phyloP scores from a whole-genome alignment of 768 basidiomycete genomes.

The Podaxis rugospora region DNA sequence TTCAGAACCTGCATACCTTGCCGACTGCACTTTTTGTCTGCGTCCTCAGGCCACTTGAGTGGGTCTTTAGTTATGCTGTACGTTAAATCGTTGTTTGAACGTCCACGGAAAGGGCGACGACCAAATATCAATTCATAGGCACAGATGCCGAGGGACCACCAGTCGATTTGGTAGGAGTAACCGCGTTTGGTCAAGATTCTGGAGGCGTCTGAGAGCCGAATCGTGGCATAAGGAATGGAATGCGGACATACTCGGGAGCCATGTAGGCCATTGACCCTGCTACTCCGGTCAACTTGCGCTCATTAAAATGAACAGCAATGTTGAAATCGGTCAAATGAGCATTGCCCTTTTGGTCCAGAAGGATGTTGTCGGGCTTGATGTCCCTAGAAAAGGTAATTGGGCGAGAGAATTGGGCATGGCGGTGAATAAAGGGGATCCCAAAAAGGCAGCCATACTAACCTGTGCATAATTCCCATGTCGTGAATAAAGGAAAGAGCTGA shows the following conservation, averaged over 20 bases:
- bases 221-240: background rate
- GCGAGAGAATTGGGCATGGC: conserved; percentile 7
- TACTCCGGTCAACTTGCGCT: conserved; percentile 83
- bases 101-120: conserved; percentile 87
- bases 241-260: conserved; percentile 67
- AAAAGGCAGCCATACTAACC: conserved; percentile 47
- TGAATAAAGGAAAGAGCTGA: conserved; percentile 89
- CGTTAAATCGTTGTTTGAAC: conserved; percentile 89
- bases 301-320: conserved; percentile 95
- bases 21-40: conserved; percentile 70
- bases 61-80: conserved; percentile 88
- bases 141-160: conserved; percentile 96
- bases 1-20: conserved; percentile 76
- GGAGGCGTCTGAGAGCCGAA: conserved; percentile 12
- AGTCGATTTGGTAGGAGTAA: conserved; percentile 92
- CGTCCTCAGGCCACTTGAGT: conserved; percentile 88
- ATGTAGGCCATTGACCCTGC: conserved; percentile 99
- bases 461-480: conserved; percentile 92
- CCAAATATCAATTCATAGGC: conserved; percentile 92
- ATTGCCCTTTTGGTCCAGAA: conserved; percentile 92
- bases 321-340: conserved; percentile 98
- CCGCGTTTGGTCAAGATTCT: conserved; percentile 88
- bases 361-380: conserved; percentile 96
- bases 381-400: conserved; percentile 48
- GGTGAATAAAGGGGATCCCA: conserved; percentile 18